Percentiles rank a stretch among this genome's conserved stretches.
Evolutionary conservation across 1,284 basidiomycete genomes (phyloP).

Genomic region (Coniophora puteana): DNA sequence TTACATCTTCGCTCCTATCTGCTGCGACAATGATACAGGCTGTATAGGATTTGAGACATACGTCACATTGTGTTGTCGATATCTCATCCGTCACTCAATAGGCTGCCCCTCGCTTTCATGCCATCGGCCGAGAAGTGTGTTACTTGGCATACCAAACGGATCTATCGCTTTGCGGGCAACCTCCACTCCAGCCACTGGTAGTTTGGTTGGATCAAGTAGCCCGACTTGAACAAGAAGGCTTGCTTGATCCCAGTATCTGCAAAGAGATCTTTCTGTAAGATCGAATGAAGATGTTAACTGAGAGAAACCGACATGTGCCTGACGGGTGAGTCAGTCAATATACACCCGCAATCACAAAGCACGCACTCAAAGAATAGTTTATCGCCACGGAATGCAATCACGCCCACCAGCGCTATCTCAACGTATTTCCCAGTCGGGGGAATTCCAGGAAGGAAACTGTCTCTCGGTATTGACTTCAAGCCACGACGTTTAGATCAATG

Average conservation of each 20-base stretch:
- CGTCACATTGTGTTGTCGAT: too few relatives aligned
- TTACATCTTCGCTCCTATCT: too few relatives aligned
- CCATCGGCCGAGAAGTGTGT: constrained; percentile 36
- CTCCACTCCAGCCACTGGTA: constrained; percentile 38
- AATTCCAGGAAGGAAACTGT: constrained; percentile 39
- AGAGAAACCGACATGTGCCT: constrained; percentile 20
- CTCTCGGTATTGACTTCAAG: constrained; percentile 2
- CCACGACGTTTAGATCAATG: not conserved
- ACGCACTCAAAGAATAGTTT: constrained; percentile 48
- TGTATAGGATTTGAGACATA: not conserved
- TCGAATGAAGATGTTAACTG: not conserved
- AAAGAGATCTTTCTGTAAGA: not conserved
- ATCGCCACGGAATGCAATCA: constrained; percentile 50
- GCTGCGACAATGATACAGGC: not conserved
- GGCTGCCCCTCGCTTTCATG: constrained; percentile 34
- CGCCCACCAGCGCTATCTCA: constrained; percentile 45
- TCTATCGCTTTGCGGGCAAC: constrained; percentile 38
- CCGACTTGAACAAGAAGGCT: constrained; percentile 41
- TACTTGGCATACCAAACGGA: constrained; percentile 39
- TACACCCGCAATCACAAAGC: constrained; percentile 3
- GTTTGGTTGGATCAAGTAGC: constrained; percentile 27
- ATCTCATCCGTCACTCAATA: constrained; percentile 19
- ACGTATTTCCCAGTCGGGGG: constrained; percentile 42
- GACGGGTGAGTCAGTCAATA: not conserved
- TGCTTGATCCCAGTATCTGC: constrained; percentile 47